Conservation (phyloP, 129 eudicot genomes). For the Artemisia annua region DNA sequence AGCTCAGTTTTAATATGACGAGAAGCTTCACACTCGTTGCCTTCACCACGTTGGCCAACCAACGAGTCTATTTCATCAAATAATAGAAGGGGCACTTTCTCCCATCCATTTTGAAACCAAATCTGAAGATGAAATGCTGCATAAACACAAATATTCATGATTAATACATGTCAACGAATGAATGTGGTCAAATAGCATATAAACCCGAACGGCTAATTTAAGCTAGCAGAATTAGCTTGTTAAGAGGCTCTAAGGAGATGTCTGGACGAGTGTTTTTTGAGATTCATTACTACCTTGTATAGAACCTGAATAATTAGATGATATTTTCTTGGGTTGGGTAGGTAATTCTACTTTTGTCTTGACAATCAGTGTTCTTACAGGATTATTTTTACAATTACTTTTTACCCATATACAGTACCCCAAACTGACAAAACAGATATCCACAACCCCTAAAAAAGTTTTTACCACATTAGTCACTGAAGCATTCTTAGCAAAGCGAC, state of each 20-base stretch:
- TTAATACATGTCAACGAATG: not conserved
- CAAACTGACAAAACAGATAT: not conserved
- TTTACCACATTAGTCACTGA: not conserved
- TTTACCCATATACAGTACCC: not conserved
- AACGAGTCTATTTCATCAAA: slow-evolving; percentile 75
- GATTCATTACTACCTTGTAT: not conserved
- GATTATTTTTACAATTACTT: not conserved
- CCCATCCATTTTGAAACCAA: slow-evolving; percentile 83
- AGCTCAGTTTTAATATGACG: slow-evolving; percentile 74
- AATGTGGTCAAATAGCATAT: slow-evolving; percentile 15
- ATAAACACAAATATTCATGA: slow-evolving; percentile 25
- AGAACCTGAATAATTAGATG: not conserved
- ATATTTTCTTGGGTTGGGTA: not conserved
- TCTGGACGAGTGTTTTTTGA: not conserved
- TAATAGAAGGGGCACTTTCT: slow-evolving; percentile 76
- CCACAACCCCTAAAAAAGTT: not conserved
- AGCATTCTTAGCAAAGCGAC: not conserved
- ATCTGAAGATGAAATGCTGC: slow-evolving; percentile 66
- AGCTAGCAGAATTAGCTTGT: slow-evolving; percentile 4
- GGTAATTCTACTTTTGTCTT: not conserved
- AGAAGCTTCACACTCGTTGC: slow-evolving; percentile 75
- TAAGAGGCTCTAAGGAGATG: not conserved
- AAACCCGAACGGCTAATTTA: not conserved
- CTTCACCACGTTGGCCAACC: slow-evolving; percentile 77
- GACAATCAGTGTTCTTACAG: not conserved